Conservation (phyloP, 208 protist genomes). For the Acanthamoeba triangularis region DNA sequence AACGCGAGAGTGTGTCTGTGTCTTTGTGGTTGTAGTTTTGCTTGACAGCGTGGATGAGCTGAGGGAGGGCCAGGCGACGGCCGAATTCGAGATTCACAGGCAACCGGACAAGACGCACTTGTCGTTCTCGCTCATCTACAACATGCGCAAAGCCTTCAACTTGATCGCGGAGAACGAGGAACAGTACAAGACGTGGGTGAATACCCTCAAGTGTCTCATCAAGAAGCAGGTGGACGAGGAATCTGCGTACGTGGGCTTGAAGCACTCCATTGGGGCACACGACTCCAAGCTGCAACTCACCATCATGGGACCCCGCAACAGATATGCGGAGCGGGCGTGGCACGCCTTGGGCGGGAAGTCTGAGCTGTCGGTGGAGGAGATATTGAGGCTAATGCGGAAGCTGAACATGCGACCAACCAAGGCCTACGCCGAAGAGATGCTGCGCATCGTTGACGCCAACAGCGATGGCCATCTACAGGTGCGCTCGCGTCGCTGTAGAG, state of each 20-base stretch:
- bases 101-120: conserved; percentile 24
- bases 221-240: conserved; percentile 30
- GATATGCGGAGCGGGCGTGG: conserved; percentile 20
- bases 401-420: conserved; percentile 27
- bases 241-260: background rate
- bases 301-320: background rate
- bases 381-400: background rate
- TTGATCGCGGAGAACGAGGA: conserved; percentile 53
- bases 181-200: conserved; percentile 29
- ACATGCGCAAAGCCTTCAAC: conserved; percentile 52
- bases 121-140: conserved; percentile 65
- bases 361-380: conserved; percentile 24
- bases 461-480: conserved; percentile 5
- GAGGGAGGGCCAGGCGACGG: conserved; percentile 30
- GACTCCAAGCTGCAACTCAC: background rate
- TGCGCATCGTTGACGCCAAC: conserved; percentile 61
- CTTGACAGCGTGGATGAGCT: conserved; percentile 41
- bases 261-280: no score
- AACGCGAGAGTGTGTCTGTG: no score
- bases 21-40: background rate
- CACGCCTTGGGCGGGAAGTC: background rate
- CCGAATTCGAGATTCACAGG: conserved; percentile 8
- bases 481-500: no score
- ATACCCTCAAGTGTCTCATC: background rate
- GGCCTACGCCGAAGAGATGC: conserved; percentile 27